Base-by-base conservation (phyloP, 768 basidiomycete species). In the Lepiota brunneoincarnata region DNA sequence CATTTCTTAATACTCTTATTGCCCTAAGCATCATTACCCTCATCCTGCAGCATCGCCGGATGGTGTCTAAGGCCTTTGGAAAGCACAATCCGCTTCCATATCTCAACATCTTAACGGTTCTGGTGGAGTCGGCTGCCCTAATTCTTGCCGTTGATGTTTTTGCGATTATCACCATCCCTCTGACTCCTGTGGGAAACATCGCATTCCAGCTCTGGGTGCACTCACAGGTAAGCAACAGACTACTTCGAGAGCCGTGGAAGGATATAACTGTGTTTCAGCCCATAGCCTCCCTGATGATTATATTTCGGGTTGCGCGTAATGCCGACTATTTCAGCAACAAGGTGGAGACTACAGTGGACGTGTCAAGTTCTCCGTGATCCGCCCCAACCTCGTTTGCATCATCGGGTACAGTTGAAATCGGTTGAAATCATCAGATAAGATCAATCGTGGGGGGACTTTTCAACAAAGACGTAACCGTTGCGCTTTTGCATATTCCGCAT, bases 91-190 rank as follows among this genome's bases (percentile, higher is more conserved):
- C n/a, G n/a, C n/a, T n/a, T n/a, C n/a, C n/a, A n/a, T n/a, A n/a
- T n/a, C n/a, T n/a, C n/a, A 51, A 39, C 17, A 47, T 60, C 23
- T 50, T 60, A 18, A 49, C 52, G 6, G 45, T 60, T 36, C 51
- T 56, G 21, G n/a, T 60, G 21, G 59, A 60, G 51, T 60, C 59
- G 4, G 59, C 59, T n/a, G 40, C 39, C 26, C 35, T 60, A 26
- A 54, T 55, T 24, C 40, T 60, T 15, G 4, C 57, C 14, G 20
- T 49, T 26, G 37, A 49, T n/a, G 7, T 49, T 12, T 38, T 49
- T 15, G 48, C 21, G 4, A 24, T 37, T 38, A n/a, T 49, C 3
- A 14, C 23, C 35, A 21, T 23, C 15, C 34, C 9, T 11, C 23
- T 28, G 2, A 45, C 20, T 28, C 38, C 49, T 46, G 14, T 41